Evolutionary conservation across 2,329 filamentous ascomycete genomes (phyloP).

Genomic region (Drechslerella dactyloides): DNA sequence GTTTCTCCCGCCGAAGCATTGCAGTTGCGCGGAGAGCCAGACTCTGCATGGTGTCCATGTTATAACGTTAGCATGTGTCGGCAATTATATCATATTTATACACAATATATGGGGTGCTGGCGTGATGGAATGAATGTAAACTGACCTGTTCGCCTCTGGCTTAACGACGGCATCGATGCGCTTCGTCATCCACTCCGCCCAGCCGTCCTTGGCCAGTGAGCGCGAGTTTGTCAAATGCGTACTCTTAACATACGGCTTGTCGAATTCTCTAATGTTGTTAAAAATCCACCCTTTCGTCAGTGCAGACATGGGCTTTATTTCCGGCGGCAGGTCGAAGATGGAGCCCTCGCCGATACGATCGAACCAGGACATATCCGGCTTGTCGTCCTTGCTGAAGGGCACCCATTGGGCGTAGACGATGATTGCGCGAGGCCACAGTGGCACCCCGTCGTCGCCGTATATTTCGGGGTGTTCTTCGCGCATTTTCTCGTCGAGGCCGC

Average conservation of each 20-base stretch:
- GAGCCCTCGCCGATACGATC: constrained; percentile 57
- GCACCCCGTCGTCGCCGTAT: constrained; percentile 55
- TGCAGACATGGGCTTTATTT: constrained; percentile 60
- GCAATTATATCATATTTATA: too few relatives aligned
- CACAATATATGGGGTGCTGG: too few relatives aligned
- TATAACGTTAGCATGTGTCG: too few relatives aligned
- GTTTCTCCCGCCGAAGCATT: constrained; percentile 60
- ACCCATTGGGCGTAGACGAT: constrained; percentile 63
- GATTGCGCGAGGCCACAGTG: constrained; percentile 59
- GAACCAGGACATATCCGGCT: constrained; percentile 58
- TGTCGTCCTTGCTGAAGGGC: constrained; percentile 58
- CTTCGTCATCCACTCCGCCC: constrained; percentile 58
- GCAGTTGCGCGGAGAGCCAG: constrained; percentile 60
- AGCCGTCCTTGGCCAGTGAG: constrained; percentile 58
- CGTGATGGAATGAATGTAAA: too few relatives aligned
- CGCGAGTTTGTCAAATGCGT: constrained; percentile 61
- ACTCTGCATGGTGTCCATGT: constrained; percentile 8
- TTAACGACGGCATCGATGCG: constrained; percentile 59
- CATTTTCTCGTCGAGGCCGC: constrained; percentile 57
- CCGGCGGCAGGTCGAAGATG: constrained; percentile 54
- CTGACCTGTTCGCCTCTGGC: constrained; percentile 59
- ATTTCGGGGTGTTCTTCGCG: constrained; percentile 53
- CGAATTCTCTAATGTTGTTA: constrained; percentile 61
- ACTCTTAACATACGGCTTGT: constrained; percentile 62
- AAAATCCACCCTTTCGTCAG: constrained; percentile 62